Base-by-base conservation (phyloP, 108 stramenopile genomes). In the Schizochytrium sp. region DNA sequence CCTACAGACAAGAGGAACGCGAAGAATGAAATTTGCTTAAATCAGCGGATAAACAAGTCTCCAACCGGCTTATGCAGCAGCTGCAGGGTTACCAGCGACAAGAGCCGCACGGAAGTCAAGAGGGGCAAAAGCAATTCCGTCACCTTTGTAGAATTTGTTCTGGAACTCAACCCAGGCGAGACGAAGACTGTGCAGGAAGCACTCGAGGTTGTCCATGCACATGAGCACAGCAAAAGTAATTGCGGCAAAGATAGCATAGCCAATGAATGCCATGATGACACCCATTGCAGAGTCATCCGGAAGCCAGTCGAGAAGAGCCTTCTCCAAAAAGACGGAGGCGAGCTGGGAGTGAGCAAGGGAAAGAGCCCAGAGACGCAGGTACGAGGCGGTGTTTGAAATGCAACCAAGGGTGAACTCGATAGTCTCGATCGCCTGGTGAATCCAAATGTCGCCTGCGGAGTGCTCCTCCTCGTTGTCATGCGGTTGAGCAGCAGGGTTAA, bases 131-230 rank as follows among this genome's bases (percentile, higher is more conserved):
- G 96, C 95, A 46, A 97, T 91, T 69, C 98, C 98, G 92, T 98
- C 98, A 28, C 96, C 98, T 87, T 95, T 93, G 95, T 95, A 99
- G 90, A 98, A 98, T 94, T 99, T 99, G 94, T 95, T 98, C 93
- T 99, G 98, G 93, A 99, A 99, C 96, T 99, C 99, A 45, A 99
- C 99, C 99, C 99, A 99, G 91, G 98, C 98, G 73, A 99, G 94
- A 90, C 99, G 98, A 72, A 99, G 95, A 2, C 98, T 97, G 92
- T 99, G 99, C 49, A 99, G 96, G 95, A 97, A 98, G 93, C 99
- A 99, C 94, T 99, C 99, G 45, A 99, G 92, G 61, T 98, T 97
- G 91, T 98, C 98, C 99, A 99, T 99, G 93, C 96, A 96, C 59
- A 98, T 91, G 57, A 99, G 92, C 15, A 99, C 98, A 88, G 96